Conservation (phyloP, 805 yeast species). For the Candida tibetensis region DNA sequence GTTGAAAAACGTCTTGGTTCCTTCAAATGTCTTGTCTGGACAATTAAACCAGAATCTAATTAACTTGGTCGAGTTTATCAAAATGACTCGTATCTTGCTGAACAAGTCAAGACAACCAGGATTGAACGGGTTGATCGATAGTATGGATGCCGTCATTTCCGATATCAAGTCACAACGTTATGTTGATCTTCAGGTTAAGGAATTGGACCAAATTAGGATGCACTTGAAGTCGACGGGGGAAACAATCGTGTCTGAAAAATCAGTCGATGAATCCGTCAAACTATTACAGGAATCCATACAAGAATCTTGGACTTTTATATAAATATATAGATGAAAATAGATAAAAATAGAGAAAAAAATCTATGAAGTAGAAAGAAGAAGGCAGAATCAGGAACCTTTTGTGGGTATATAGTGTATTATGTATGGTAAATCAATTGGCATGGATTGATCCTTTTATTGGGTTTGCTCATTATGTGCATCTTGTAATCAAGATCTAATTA, state of each 20-base stretch:
- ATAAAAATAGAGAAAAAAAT: too few species aligned
- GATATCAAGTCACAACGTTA: background rate
- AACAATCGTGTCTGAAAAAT: background rate
- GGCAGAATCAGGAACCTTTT: too few species aligned
- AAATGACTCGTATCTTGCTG: conserved; percentile 2
- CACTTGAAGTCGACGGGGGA: background rate
- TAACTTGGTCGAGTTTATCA: conserved; percentile 9
- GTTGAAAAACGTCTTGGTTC: conserved; percentile 16
- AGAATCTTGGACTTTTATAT: background rate
- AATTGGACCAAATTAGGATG: background rate
- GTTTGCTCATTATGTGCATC: too few species aligned
- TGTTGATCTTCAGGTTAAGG: background rate
- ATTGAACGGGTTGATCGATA: background rate
- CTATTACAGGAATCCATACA: background rate
- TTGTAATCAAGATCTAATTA: too few species aligned
- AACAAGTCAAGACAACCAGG: background rate
- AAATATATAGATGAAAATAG: too few species aligned
- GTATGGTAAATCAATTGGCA: too few species aligned
- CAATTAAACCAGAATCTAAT: conserved; percentile 18
- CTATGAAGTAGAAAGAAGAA: too few species aligned
- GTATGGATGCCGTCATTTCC: background rate
- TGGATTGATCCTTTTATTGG: too few species aligned
- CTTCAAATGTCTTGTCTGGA: conserved; percentile 11
- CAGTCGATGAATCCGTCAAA: background rate
- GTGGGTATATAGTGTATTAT: too few species aligned